Percentiles rank a stretch among this genome's conserved stretches.
Evolutionary conservation across 2,329 filamentous ascomycete genomes (phyloP).

Genomic region (Ophiostoma piceae): DNA sequence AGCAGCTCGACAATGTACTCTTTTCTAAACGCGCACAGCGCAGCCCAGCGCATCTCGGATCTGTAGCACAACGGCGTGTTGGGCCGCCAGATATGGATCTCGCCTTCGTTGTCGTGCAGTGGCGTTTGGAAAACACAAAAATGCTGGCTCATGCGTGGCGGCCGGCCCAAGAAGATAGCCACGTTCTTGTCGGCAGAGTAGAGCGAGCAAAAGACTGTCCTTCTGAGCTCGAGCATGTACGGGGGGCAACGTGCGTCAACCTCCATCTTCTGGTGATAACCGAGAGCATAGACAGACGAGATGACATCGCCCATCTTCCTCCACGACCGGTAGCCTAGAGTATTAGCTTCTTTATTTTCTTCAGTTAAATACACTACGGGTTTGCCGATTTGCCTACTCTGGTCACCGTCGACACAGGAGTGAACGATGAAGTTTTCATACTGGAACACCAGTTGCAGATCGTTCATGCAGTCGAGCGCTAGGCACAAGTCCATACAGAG

Average conservation of each 20-base stretch:
- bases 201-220: constrained; percentile 11
- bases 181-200: constrained; percentile 13
- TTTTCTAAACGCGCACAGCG: constrained; percentile 6
- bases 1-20: constrained; percentile 6
- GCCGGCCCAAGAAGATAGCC: constrained; percentile 11
- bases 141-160: constrained; percentile 12
- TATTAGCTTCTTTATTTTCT: background rate
- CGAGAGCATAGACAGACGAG: constrained; percentile 13
- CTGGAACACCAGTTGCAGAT: constrained; percentile 11
- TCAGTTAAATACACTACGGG: too few species aligned
- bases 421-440: constrained; percentile 15
- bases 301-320: constrained; percentile 16
- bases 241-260: background rate
- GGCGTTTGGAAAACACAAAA: constrained; percentile 16
- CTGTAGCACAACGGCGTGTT: constrained; percentile 5
- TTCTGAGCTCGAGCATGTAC: constrained; percentile 1
- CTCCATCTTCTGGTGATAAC: constrained; percentile 14
- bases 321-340: constrained; percentile 8
- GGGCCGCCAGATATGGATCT: constrained; percentile 9
- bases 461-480: constrained; percentile 13
- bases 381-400: background rate
- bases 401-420: constrained; percentile 12
- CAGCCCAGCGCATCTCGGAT: constrained; percentile 14
- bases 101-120: background rate
- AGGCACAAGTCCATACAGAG: constrained; percentile 15